phyloP scores from a whole-genome alignment of 495 filamentous ascomycete species.

The Hypoxylon fragiforme region DNA sequence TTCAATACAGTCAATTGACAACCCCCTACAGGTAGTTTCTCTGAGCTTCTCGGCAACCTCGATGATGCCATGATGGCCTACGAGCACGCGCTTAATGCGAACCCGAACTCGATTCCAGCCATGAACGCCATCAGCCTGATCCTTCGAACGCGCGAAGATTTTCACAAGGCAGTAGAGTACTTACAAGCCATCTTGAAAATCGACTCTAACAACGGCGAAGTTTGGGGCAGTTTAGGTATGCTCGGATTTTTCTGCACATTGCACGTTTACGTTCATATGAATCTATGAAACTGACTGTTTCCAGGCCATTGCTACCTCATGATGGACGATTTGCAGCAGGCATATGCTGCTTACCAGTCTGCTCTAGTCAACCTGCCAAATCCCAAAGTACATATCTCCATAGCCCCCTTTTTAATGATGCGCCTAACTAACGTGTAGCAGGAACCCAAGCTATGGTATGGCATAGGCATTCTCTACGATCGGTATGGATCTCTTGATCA shows the following conservation, averaged over 20 bases:
- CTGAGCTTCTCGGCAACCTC: slow-evolving; percentile 85
- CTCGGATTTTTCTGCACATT: slow-evolving; percentile 5
- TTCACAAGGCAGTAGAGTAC: slow-evolving; percentile 91
- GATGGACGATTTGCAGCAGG: slow-evolving; percentile 98
- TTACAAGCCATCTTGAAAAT: slow-evolving; percentile 89
- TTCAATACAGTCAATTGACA: slow-evolving; percentile 18
- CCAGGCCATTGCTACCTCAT: slow-evolving; percentile 94
- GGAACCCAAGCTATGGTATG: slow-evolving; percentile 99
- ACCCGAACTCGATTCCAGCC: slow-evolving; percentile 85
- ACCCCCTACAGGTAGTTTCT: slow-evolving; percentile 67
- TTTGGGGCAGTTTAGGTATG: slow-evolving; percentile 91
- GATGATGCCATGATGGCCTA: slow-evolving; percentile 88
- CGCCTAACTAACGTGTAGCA: slow-evolving; percentile 43
- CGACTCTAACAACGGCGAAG: slow-evolving; percentile 86
- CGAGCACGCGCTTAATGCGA: slow-evolving; percentile 83
- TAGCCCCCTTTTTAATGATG: background rate
- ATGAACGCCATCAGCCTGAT: slow-evolving; percentile 96
- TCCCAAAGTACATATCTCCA: slow-evolving; percentile 71
- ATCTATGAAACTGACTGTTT: slow-evolving; percentile 21
- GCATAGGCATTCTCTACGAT: slow-evolving; percentile 97
- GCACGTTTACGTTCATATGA: slow-evolving; percentile 6
- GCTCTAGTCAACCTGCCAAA: slow-evolving; percentile 91
- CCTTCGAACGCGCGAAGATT: slow-evolving; percentile 87
- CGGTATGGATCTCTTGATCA: slow-evolving; percentile 96
- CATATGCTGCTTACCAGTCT: slow-evolving; percentile 96